A percentile compares a stretch with the other conserved stretches of the same genome.
Conservation (phyloP, 768 basidiomycete species). For the Leccinum sublutescens region DNA sequence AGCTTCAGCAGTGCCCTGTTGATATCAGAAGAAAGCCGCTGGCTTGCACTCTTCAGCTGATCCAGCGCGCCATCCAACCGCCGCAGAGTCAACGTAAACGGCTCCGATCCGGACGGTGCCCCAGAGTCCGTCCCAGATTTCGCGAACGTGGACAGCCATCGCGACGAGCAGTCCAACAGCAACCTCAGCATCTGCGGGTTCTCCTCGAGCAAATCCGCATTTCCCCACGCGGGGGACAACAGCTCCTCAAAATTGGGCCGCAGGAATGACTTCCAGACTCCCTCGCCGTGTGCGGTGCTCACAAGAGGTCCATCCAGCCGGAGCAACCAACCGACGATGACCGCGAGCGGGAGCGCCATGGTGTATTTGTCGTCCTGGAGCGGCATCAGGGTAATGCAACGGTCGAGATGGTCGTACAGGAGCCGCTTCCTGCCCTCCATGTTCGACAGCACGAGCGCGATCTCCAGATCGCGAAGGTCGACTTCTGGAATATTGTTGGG, state of each 20-base stretch:
- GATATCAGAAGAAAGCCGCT: neutral
- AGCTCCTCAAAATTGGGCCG: slow-evolving; percentile 1
- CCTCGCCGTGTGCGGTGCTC: neutral
- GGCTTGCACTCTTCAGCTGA: neutral
- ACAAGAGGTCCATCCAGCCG: slow-evolving; percentile 1
- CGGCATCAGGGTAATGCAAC: neutral
- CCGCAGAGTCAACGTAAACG: neutral
- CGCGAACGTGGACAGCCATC: neutral
- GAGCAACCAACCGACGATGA: slow-evolving; percentile 7
- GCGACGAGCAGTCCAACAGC: neutral
- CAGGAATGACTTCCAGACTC: neutral
- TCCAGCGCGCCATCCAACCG: neutral
- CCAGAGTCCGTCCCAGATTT: neutral
- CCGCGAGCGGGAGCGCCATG: slow-evolving; percentile 4
- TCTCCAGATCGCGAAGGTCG: slow-evolving; percentile 7
- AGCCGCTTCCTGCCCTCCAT: neutral
- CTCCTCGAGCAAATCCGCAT: slow-evolving; percentile 5
- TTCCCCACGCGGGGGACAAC: slow-evolving; percentile 5
- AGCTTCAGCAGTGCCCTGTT: slow-evolving; percentile 2
- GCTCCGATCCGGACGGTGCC: neutral
- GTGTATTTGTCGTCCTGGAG: neutral
- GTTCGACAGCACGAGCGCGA: slow-evolving; percentile 3
- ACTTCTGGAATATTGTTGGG: slow-evolving; percentile 1
- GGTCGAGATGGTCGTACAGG: slow-evolving; percentile 3
- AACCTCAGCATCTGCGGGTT: slow-evolving; percentile 6